Conservation (phyloP, 305 asterid species). For the Petunia hybrid region DNA sequence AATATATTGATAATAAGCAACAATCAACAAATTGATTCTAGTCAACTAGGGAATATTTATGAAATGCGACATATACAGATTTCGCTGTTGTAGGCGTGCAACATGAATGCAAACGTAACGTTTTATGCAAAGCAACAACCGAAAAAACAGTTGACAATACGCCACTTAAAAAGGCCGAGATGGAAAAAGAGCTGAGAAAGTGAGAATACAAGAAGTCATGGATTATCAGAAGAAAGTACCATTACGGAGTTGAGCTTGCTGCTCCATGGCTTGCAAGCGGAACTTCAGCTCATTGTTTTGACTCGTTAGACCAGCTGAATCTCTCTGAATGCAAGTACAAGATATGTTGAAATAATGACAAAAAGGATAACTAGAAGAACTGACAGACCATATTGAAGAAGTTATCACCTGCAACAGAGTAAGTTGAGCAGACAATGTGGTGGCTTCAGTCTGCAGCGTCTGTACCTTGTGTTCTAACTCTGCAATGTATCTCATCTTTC, state of each 20-base stretch:
- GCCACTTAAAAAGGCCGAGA: background rate
- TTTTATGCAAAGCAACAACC: background rate
- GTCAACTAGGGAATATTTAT: background rate
- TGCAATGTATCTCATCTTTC: conserved; percentile 89
- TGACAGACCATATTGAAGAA: conserved; percentile 7
- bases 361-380: background rate
- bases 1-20: background rate
- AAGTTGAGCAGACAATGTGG: conserved; percentile 92
- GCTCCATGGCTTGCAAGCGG: conserved; percentile 93
- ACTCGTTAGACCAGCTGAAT: conserved; percentile 80
- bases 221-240: conserved; percentile 43
- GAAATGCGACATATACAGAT: background rate
- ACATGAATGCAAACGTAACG: background rate
- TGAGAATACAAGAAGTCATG: background rate
- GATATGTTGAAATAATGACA: background rate
- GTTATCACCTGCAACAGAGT: conserved; percentile 78
- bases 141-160: background rate
- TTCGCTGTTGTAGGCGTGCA: background rate
- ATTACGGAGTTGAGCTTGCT: conserved; percentile 94
- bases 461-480: conserved; percentile 97
- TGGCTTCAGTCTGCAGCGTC: conserved; percentile 93
- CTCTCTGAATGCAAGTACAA: conserved; percentile 61
- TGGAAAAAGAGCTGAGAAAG: conserved; percentile 6
- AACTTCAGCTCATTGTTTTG: conserved; percentile 88
- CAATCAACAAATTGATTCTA: too few relatives aligned